Conservation (phyloP, 2,329 filamentous ascomycete species). For the Colletotrichum coccodes region DNA sequence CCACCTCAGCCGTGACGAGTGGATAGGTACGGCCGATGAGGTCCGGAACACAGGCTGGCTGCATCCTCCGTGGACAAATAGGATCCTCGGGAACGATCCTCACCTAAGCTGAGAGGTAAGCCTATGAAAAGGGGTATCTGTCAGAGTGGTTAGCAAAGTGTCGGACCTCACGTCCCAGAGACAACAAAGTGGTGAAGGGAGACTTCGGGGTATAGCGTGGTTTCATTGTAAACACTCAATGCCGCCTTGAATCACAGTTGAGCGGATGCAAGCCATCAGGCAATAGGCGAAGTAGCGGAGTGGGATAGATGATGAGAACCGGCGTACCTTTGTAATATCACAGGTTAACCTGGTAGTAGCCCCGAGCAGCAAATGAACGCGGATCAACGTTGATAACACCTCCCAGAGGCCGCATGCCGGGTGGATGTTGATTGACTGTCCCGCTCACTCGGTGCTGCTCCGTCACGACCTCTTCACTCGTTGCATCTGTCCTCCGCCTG, state of each 20-base stretch:
- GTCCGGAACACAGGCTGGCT: not conserved
- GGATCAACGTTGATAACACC: too few relatives aligned
- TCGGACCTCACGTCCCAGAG: not conserved
- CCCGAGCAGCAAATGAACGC: not conserved
- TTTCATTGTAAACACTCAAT: constrained; percentile 48
- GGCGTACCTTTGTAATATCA: constrained; percentile 3
- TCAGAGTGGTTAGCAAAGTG: not conserved
- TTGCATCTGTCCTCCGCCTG: constrained; percentile 24
- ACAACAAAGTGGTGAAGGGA: not conserved
- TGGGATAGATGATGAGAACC: not conserved
- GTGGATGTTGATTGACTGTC: not conserved
- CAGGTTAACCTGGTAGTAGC: not conserved
- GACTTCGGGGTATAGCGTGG: constrained; percentile 32
- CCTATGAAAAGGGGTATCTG: not conserved
- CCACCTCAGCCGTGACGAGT: not conserved
- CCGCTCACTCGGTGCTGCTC: not conserved
- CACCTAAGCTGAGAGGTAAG: not conserved
- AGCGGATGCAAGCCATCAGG: constrained; percentile 34
- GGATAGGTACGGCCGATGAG: not conserved
- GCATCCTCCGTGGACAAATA: not conserved
- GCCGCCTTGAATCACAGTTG: constrained; percentile 52
- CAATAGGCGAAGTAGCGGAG: not conserved
- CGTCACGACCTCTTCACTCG: not conserved
- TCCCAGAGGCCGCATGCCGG: too few relatives aligned
- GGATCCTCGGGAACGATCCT: accelerated